Evolutionary conservation across 2,329 filamentous ascomycete genomes (phyloP), one percentile per base, ranked within the genome.

Genomic region (Trichoderma lentiforme): DNA sequence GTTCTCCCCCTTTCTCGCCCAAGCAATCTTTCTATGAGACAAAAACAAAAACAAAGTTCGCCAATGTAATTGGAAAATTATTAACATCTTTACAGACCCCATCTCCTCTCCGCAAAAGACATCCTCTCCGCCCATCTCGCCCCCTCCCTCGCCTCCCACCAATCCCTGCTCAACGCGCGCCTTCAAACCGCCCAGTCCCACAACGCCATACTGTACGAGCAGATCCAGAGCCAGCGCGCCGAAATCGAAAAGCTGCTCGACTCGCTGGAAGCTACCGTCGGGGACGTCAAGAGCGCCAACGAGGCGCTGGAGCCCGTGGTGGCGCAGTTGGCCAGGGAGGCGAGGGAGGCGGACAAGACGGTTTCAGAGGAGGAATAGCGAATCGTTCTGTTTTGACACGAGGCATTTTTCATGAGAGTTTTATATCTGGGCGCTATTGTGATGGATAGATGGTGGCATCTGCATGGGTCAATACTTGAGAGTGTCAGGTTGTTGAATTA

Each of bases 171-270:
- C 73, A 88, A 88, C 77, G 87, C 87, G 9, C 83, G 82, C 61
- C 81, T 91, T 39, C 86, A 88, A 76, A 88, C 87, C 26, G 84
- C 83, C 57, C 87, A 90, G 77, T 82, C 84, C 18, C 84, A 86
- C 76, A 91, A 91, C 77, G 85, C 86, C 15, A 82, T 80, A 6
- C 80, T 90, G 21, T 86, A 84, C 72, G 83, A 84, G 57, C 84
- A 85, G 69, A 82, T 91, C 14, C 79, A 81, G 65, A 80, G 78
- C 53, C 89, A 91, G 82, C 84, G 87, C 73, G 80, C 80, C 2
- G 88, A 90, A 80, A 86, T 89, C 43, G 85, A 85, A 69, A 79
- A 78, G 24, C 80, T 91, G 53, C 79, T 90, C 26, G 80, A 75
- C 3, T 79, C 81, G 14, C 82, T 90, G 14, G 88, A 90, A 76